These are phyloP conservation scores for Mycocentrospora acerina DNA, from an alignment of 2,329 filamentous ascomycete species.

Conservation along the genomic window DNA sequence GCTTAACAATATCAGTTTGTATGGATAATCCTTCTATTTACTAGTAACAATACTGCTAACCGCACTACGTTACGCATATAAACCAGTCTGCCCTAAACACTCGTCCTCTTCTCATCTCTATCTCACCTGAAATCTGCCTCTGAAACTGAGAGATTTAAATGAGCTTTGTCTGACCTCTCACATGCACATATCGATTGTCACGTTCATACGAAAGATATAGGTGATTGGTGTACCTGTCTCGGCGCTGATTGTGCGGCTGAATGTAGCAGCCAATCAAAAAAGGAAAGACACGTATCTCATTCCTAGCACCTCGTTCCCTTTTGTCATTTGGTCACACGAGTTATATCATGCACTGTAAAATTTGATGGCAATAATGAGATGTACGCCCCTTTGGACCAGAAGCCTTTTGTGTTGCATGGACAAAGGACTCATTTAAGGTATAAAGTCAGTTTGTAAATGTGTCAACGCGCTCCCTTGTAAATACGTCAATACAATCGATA, in stretches of 20 bases:
- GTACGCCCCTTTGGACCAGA: neutral
- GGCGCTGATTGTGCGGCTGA: constrained; percentile 13
- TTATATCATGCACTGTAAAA: neutral
- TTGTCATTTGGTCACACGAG: constrained; percentile 6
- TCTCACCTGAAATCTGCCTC: no score
- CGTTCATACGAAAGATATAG: neutral
- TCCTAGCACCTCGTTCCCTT: constrained; percentile 8
- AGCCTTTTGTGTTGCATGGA: neutral
- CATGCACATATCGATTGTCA: neutral
- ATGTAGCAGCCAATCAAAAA: constrained; percentile 18
- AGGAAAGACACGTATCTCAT: constrained; percentile 6
- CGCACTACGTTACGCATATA: no score
- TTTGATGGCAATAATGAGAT: constrained; percentile 1
- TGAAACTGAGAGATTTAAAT: no score
- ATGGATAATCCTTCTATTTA: no score
- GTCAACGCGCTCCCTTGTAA: neutral
- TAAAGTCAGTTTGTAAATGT: neutral
- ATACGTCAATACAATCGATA: constrained; percentile 1
- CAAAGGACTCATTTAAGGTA: neutral
- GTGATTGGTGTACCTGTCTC: constrained; percentile 10
- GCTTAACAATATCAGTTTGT: no score
- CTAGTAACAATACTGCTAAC: no score
- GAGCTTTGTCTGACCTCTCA: neutral
- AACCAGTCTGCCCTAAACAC: no score
- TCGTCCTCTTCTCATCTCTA: no score